phyloP scores from a whole-genome alignment of 257 asterid species.

The Catharanthus roseus region DNA sequence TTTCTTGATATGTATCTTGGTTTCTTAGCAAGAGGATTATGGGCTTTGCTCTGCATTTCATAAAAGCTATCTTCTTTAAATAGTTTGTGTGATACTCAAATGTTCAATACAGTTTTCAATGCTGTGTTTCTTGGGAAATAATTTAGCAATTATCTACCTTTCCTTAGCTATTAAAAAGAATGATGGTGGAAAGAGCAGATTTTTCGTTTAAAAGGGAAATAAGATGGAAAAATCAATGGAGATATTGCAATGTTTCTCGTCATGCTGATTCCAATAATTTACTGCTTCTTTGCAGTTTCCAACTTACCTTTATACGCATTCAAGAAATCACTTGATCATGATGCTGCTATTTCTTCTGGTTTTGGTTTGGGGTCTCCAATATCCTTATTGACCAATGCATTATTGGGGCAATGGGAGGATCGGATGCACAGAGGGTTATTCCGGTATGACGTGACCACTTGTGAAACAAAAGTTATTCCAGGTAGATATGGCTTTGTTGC shows the following conservation, averaged over 20 bases:
- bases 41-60: not conserved
- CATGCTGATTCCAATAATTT: slow-evolving; percentile 3
- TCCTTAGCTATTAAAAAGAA: not conserved
- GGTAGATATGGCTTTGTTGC: slow-evolving; percentile 65
- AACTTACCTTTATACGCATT: slow-evolving; percentile 57
- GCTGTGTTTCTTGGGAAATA: not conserved
- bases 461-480: slow-evolving; percentile 58
- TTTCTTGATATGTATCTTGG: not conserved
- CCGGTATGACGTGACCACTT: slow-evolving; percentile 66
- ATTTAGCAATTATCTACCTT: not conserved
- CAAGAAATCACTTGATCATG: slow-evolving; percentile 22
- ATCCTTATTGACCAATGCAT: slow-evolving; percentile 39
- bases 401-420: slow-evolving; percentile 75
- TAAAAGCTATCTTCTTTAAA: not conserved
- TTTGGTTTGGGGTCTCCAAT: slow-evolving; percentile 28
- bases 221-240: not conserved
- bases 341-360: slow-evolving; percentile 14
- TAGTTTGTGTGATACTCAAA: not conserved
- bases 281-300: slow-evolving; percentile 36
- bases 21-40: no score
- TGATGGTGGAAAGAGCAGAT: not conserved
- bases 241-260: not conserved
- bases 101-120: not conserved
- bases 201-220: not conserved
- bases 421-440: slow-evolving; percentile 52